phyloP scores from a whole-genome alignment of 441 rosid species.

The California macrophylla region DNA sequence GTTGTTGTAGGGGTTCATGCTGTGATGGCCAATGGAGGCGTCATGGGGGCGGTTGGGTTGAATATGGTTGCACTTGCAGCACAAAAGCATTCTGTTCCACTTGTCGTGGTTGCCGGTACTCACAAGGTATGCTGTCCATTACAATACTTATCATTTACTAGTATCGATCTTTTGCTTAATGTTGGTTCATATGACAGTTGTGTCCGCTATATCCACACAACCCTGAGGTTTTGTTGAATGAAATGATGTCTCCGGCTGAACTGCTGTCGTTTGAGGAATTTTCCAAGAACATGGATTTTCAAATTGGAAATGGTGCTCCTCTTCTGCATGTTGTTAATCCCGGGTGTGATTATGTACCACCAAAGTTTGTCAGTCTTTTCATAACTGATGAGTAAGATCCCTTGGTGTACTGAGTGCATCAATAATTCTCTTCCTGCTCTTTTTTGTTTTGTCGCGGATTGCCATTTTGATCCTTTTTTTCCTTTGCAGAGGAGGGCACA shows the following conservation, averaged over 20 bases:
- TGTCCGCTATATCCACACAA: background rate
- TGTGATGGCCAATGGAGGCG: conserved; percentile 97
- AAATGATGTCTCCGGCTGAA: background rate
- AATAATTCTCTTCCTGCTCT: no score
- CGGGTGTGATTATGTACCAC: background rate
- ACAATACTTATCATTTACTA: background rate
- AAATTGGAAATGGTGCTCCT: conserved; percentile 1
- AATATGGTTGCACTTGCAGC: conserved; percentile 98
- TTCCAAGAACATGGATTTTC: background rate
- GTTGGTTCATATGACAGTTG: background rate
- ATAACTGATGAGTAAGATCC: background rate
- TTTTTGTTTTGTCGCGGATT: background rate
- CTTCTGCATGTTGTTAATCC: conserved; percentile 1
- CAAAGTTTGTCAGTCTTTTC: background rate
- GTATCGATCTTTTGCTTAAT: background rate
- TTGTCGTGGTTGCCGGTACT: conserved; percentile 89
- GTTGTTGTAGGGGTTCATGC: conserved; percentile 97
- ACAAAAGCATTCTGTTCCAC: conserved; percentile 90
- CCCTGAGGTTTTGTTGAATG: conserved; percentile 1
- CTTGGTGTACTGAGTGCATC: no score
- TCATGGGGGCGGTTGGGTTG: conserved; percentile 87
- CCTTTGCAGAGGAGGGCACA: background rate
- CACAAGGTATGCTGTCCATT: conserved; percentile 55
- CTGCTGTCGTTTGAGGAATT: background rate
- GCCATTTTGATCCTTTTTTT: background rate